A percentile compares a stretch with the other conserved stretches of the same genome.
Evolutionary conservation across 2,329 filamentous ascomycete species (phyloP).

Genomic region (Aspergillus ibericus): DNA sequence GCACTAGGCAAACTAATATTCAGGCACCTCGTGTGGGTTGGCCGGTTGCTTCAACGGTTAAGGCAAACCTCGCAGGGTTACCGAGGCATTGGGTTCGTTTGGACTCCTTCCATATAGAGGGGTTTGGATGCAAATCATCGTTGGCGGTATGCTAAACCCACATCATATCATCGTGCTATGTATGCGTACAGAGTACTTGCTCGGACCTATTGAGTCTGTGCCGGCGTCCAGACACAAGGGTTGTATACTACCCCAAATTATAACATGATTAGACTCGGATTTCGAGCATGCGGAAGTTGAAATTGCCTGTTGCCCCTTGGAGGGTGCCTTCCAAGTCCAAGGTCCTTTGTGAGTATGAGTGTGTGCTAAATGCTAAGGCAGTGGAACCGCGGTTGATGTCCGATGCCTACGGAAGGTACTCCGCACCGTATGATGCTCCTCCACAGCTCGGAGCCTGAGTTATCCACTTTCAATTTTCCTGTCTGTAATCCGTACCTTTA

Average conservation of each 20-base stretch:
- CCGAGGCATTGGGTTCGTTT: conserved; percentile 1
- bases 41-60: background rate
- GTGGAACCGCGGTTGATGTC: conserved; percentile 11
- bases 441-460: background rate
- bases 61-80: background rate
- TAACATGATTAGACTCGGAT: too few species aligned
- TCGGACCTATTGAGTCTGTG: too few species aligned
- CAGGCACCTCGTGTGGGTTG: background rate
- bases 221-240: background rate
- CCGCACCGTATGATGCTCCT: conserved; percentile 14
- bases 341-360: background rate
- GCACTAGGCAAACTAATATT: background rate
- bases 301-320: too few species aligned
- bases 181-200: too few species aligned
- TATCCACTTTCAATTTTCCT: background rate
- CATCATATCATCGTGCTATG: too few species aligned
- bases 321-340: too few species aligned
- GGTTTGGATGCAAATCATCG: conserved; percentile 2
- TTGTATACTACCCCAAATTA: background rate
- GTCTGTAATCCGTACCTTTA: background rate
- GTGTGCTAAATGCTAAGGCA: background rate
- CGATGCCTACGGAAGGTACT: background rate
- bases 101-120: conserved; percentile 2
- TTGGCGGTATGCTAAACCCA: background rate
- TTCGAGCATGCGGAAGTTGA: too few species aligned